Evolutionary conservation across 345 rosid species (phyloP), one percentile per base, ranked within the genome.

Genomic region (Combretum micranthum): DNA sequence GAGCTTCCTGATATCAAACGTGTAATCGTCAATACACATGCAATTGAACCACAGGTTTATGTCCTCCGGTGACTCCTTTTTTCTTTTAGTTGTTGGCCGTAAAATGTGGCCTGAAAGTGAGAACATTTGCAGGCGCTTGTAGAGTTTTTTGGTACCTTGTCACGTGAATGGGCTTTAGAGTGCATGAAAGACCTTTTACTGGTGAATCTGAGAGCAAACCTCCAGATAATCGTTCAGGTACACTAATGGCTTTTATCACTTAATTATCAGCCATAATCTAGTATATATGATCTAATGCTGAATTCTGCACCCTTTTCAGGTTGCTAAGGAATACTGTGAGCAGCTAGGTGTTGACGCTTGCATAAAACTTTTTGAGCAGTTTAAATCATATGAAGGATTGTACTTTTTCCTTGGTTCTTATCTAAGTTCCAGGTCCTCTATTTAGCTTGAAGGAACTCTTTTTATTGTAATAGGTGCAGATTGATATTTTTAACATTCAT

Each of bases 121-220:
- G 52, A 18, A 52, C 49, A 57, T 53, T 61, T 74, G 60, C 83
- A 90, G 99, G 82, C 96, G 6, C 93, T 94, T 57, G 99, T 94
- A 23, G 99, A 94, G 75, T 94, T 94, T 73, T 87, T 94, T 47
- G 99, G 99, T 43, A 87, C 97, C 63, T 95, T 94, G 52, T 94
- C 99, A 43, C 79, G 88, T 52, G 99, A 94, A 55, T 94, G 99
- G 99, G 99, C 96, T 62, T 71, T 94, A 75, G 99, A 94, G 75
- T 94, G 99, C 85, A 94, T 94, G 97, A 94, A 90, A 75, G 99
- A 94, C 72, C 97, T 94, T 60, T 66, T 90, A 53, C 75, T 94
- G 65, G 97, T 87, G 67, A 94, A 94, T 71, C 72, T 85, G 53
- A 81, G 99, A 55, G 99, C 82, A 71, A 94, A 94, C 67, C 93